Percentiles rank a stretch among this genome's conserved stretches.
Evolutionary conservation across 441 rosid genomes (phyloP).

Genomic region (Viola pubescens): DNA sequence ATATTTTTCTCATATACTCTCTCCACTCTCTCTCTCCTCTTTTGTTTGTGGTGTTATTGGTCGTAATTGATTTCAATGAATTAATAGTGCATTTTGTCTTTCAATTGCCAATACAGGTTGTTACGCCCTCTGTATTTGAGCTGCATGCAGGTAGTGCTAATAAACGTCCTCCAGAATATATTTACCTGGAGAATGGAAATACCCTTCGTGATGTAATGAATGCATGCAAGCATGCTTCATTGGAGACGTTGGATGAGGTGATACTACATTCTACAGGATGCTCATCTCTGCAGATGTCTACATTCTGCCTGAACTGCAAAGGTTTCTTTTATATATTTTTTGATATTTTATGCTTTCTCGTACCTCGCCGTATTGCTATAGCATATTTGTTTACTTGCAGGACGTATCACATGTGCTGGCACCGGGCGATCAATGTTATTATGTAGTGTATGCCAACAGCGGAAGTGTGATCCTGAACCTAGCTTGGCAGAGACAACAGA

Average conservation of each 20-base stretch:
- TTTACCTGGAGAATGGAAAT: conserved; percentile 59
- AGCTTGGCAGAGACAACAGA: conserved; percentile 23
- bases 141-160: conserved; percentile 78
- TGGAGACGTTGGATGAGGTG: conserved; percentile 52
- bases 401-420: conserved; percentile 24
- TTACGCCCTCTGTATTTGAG: conserved; percentile 53
- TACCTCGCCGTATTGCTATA: not conserved
- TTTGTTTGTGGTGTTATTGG: not conserved
- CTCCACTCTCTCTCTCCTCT: not conserved
- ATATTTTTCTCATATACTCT: not conserved
- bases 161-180: conserved; percentile 81
- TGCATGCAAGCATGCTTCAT: conserved; percentile 53
- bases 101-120: conserved; percentile 37
- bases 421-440: conserved; percentile 32
- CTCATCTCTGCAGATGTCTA: conserved; percentile 40
- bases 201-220: conserved; percentile 82
- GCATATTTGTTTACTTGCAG: conserved; percentile 30
- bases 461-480: conserved; percentile 26
- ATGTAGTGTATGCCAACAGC: conserved; percentile 45
- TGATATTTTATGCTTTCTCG: not conserved
- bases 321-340: conserved; percentile 37
- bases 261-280: conserved; percentile 40
- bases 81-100: conserved; percentile 7
- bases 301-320: conserved; percentile 72
- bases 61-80: not conserved